phyloP scores from a whole-genome alignment of 176 grass and related monocot species.

The Cenchrus fungigraminus region DNA sequence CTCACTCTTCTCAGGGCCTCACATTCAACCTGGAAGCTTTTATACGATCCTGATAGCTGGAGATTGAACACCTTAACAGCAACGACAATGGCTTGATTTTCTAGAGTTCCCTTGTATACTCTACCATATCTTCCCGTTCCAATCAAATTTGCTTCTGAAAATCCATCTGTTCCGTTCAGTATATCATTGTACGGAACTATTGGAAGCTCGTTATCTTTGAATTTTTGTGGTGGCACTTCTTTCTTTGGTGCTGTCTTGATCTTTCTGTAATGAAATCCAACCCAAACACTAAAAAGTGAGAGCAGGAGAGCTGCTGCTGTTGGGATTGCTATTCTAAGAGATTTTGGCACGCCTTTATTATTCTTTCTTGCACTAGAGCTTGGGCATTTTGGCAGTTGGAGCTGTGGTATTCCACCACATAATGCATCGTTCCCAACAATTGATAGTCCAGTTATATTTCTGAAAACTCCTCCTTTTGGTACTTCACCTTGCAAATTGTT shows the following conservation, averaged over 20 bases:
- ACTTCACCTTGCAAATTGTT: constrained; percentile 46
- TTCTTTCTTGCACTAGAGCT: background rate
- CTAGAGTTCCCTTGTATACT: constrained; percentile 5
- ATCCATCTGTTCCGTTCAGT: constrained; percentile 23
- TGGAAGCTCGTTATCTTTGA: background rate
- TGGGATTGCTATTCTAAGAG: too few species aligned
- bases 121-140: constrained; percentile 34
- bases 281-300: background rate
- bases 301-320: constrained; percentile 1
- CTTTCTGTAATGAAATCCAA: background rate
- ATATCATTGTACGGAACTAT: constrained; percentile 11
- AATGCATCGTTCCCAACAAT: constrained; percentile 10
- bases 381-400: background rate
- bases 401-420: too few species aligned
- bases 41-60: constrained; percentile 23
- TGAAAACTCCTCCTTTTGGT: constrained; percentile 38
- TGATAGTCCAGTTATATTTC: constrained; percentile 40
- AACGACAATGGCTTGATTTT: background rate
- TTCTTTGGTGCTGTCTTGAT: background rate
- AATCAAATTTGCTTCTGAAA: constrained; percentile 38
- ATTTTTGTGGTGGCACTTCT: background rate
- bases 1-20: constrained; percentile 34
- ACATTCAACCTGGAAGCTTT: constrained; percentile 48
- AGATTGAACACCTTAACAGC: constrained; percentile 48
- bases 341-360: too few species aligned